Evolutionary conservation across 129 eudicot species (phyloP), one percentile per base, ranked within the genome.

Genomic region (Flaveria ramosissima): DNA sequence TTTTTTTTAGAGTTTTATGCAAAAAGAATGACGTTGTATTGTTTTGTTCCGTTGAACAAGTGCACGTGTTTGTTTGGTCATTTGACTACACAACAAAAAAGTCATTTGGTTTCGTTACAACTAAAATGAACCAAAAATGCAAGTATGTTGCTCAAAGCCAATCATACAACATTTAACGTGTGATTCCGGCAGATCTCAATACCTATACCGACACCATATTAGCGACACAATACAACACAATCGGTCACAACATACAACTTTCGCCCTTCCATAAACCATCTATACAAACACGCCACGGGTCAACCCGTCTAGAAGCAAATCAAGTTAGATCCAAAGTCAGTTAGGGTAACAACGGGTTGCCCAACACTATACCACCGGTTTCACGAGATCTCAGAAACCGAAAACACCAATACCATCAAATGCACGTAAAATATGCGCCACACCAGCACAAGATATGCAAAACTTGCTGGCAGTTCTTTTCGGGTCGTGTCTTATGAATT

Each of bases 381-480:
- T 62, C 36, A 74, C 70, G 1, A 32, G 39, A 32, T 32, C 39
- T 32, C 39, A 32, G 7, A 32, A 9, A 21, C 53, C 41, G 70
- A 51, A 32, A 66, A 65, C 80, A 8, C 14, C 73, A 26, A 30
- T 71, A 71, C 62, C 79, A 50, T 45, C 26, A 10, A 64, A 63
- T 63, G 72, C 55, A 55, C 75, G 30, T 30, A 73, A 19, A 17
- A 23, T 64, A 56, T 66, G 77, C 80, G 39, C 39, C 39, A 52
- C 39, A 52, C 84, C 89, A 82, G 80, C 83, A 78, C 43, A 27
- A 43, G 11, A 67, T 71, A 70, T 59, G 76, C 84, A 79, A 85
- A 82, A 85, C 53, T 85, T 78, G 83, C 83, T 72, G 85, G 83
- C 13, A 75, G 13, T 24, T 8, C 1, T 36, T 4, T 77, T 32